Percentiles rank a stretch among this genome's conserved stretches.
phyloP scores from a whole-genome alignment of 177 flowering plant species.

The Vitis hybrid region DNA sequence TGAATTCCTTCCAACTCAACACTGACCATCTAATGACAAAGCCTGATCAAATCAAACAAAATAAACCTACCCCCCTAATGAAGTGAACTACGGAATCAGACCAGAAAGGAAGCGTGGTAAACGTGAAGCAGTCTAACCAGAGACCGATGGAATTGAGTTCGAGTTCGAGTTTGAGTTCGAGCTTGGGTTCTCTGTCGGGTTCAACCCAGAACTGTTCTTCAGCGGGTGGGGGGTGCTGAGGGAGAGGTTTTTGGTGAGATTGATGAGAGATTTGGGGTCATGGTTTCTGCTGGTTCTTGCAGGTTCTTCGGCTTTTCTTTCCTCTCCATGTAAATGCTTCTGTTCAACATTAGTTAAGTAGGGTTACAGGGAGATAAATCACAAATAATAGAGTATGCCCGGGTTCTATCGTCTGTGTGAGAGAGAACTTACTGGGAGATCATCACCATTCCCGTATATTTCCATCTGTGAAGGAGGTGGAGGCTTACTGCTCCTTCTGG shows the following conservation, averaged over 20 bases:
- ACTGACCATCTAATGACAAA: no score
- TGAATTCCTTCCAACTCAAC: no score
- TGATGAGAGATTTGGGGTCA: conserved; percentile 24
- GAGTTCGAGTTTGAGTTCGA: not conserved
- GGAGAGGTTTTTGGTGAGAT: conserved; percentile 43
- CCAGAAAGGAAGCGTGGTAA: no score
- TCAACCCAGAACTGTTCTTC: conserved; percentile 15
- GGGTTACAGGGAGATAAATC: not conserved
- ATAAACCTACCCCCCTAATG: not conserved
- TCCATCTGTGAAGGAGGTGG: conserved; percentile 23
- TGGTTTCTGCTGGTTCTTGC: not conserved
- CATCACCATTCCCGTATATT: conserved; percentile 8
- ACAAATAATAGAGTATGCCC: not conserved
- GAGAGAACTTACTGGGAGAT: conserved; percentile 30
- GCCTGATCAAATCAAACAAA: conserved; percentile 10
- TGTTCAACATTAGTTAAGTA: conserved; percentile 8
- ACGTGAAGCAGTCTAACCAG: no score
- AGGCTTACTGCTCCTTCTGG: conserved; percentile 33
- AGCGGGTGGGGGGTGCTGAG: conserved; percentile 20
- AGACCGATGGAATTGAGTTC: not conserved
- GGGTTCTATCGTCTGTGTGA: not conserved
- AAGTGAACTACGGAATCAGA: no score
- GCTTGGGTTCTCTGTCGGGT: not conserved
- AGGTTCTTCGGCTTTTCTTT: conserved; percentile 8
- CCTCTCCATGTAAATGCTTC: conserved; percentile 17